Conservation (phyloP, 2,329 filamentous ascomycete genomes). For the Sporothrix globosa region DNA sequence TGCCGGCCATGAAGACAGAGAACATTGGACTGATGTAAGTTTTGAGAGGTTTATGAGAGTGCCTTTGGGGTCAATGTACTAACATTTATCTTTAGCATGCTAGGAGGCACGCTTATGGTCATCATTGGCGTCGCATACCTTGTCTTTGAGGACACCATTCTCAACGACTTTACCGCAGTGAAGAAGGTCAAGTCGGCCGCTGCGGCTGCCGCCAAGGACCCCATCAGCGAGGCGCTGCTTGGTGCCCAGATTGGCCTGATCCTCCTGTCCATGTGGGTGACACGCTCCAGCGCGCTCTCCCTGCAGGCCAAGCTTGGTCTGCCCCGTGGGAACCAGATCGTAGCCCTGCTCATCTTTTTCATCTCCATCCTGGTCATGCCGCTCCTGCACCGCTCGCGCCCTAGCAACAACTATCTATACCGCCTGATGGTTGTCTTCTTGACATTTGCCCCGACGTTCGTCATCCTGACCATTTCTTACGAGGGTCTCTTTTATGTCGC, state of each 20-base stretch:
- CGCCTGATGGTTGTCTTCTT: slow-evolving; percentile 87
- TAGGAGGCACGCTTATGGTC: slow-evolving; percentile 79
- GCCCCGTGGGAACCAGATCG: slow-evolving; percentile 81
- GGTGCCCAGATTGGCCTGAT: slow-evolving; percentile 79
- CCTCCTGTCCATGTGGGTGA: slow-evolving; percentile 80
- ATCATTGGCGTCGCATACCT: slow-evolving; percentile 76
- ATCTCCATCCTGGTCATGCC: slow-evolving; percentile 73
- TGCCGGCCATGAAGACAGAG: slow-evolving; percentile 86
- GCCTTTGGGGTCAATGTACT: background rate
- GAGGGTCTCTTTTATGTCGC: slow-evolving; percentile 94
- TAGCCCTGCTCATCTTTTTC: slow-evolving; percentile 78
- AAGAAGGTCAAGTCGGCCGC: slow-evolving; percentile 36
- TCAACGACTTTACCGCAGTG: slow-evolving; percentile 50
- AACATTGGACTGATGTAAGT: slow-evolving; percentile 72
- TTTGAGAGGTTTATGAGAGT: background rate
- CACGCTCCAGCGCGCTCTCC: slow-evolving; percentile 80
- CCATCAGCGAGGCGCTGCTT: slow-evolving; percentile 61
- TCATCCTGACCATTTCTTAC: slow-evolving; percentile 96
- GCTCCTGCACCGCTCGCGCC: slow-evolving; percentile 75
- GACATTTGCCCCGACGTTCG: slow-evolving; percentile 88
- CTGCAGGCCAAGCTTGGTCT: slow-evolving; percentile 83
- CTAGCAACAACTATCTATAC: slow-evolving; percentile 87
- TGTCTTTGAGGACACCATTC: slow-evolving; percentile 69
- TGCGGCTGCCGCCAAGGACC: slow-evolving; percentile 43
- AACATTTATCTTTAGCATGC: slow-evolving; percentile 54